These are phyloP conservation scores for Penicillium waksmanii DNA, from an alignment of 495 filamentous ascomycete genomes.

Conservation along the genomic window DNA sequence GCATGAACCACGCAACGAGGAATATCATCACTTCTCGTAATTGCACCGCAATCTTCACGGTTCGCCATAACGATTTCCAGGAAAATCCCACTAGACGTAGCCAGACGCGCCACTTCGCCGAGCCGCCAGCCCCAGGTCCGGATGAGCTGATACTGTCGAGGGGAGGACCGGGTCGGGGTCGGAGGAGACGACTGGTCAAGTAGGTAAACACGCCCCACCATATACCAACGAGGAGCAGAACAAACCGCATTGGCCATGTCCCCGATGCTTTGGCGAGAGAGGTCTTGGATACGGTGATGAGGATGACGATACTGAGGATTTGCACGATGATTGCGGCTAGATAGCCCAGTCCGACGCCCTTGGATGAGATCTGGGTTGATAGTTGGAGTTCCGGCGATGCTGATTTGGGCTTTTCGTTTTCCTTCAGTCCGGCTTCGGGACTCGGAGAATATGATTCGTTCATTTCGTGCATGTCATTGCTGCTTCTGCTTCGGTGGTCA, in stretches of 20 bases:
- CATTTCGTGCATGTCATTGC: no score
- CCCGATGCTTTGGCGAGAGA: slow-evolving; percentile 43
- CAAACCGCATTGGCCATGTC: slow-evolving; percentile 64
- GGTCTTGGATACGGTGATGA: slow-evolving; percentile 67
- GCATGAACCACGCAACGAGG: slow-evolving; percentile 83
- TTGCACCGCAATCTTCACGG: slow-evolving; percentile 70
- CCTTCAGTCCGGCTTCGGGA: slow-evolving; percentile 10
- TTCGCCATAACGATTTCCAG: slow-evolving; percentile 79
- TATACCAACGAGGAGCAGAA: slow-evolving; percentile 77
- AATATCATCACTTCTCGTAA: slow-evolving; percentile 83
- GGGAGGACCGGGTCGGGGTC: slow-evolving; percentile 80
- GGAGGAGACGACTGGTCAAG: slow-evolving; percentile 79
- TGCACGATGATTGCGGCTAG: slow-evolving; percentile 76
- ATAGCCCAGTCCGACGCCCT: slow-evolving; percentile 81
- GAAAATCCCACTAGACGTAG: slow-evolving; percentile 67
- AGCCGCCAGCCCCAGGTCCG: slow-evolving; percentile 10
- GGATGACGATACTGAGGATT: slow-evolving; percentile 69
- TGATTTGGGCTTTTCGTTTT: slow-evolving; percentile 10
- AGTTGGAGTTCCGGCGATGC: slow-evolving; percentile 70
- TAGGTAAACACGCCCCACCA: slow-evolving; percentile 90
- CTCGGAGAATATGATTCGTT: slow-evolving; percentile 6
- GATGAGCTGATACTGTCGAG: slow-evolving; percentile 38
- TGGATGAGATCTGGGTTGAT: slow-evolving; percentile 78
- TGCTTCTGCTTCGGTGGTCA: slow-evolving; percentile 24
- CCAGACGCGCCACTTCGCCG: slow-evolving; percentile 37